Percentiles rank a stretch among this genome's conserved stretches.
These are phyloP conservation scores for Phytophthora ohioensis DNA, from an alignment of 352 stramenopile genomes.

Conservation along the genomic window DNA sequence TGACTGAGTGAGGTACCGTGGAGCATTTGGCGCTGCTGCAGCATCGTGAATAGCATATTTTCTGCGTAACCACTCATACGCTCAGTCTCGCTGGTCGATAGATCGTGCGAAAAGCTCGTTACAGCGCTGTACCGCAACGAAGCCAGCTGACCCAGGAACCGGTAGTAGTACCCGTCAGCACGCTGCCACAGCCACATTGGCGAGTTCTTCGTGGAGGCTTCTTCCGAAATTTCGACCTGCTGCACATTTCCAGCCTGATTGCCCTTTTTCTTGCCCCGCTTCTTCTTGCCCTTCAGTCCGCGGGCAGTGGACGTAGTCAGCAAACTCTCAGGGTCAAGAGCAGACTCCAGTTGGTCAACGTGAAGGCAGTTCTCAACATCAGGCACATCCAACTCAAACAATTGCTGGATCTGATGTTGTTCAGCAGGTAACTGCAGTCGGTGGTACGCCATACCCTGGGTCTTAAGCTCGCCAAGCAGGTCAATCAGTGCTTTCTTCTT, in stretches of 20 bases:
- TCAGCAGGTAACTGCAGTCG: constrained; percentile 76
- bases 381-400: constrained; percentile 87
- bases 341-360: constrained; percentile 65
- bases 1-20: constrained; percentile 75
- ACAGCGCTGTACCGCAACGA: constrained; percentile 81
- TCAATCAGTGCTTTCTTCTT: constrained; percentile 98
- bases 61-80: constrained; percentile 91
- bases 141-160: constrained; percentile 81
- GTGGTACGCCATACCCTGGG: constrained; percentile 84
- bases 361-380: constrained; percentile 86
- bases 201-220: constrained; percentile 56
- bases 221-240: constrained; percentile 12
- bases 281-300: constrained; percentile 42
- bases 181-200: constrained; percentile 85
- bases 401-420: constrained; percentile 81
- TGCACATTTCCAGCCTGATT: constrained; percentile 28
- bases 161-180: constrained; percentile 92
- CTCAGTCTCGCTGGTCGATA: constrained; percentile 84
- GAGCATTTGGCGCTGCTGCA: constrained; percentile 90
- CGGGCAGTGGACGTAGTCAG: constrained; percentile 6
- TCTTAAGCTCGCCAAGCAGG: constrained; percentile 91
- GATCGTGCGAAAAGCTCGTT: constrained; percentile 87
- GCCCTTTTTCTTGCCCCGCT: constrained; percentile 35
- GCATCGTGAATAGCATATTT: constrained; percentile 89
- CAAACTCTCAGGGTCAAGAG: constrained; percentile 42